Percentiles rank a stretch among this genome's conserved stretches.
Evolutionary conservation across 495 filamentous ascomycete genomes (phyloP).

Genomic region (Diplogelasinospora grovesii): DNA sequence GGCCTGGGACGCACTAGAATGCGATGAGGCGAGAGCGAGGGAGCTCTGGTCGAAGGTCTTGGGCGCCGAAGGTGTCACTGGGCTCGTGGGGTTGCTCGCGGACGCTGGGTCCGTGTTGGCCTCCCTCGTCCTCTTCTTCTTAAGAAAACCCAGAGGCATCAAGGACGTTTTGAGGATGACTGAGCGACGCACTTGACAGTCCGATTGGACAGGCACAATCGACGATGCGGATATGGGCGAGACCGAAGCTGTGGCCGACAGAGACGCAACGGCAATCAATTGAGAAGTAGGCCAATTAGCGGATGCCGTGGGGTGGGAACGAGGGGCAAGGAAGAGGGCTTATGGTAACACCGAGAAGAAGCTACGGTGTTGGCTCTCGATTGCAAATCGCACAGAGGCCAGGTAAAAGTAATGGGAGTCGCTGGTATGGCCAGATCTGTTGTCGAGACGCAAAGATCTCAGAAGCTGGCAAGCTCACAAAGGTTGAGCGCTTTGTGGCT

Average conservation of each 20-base stretch:
- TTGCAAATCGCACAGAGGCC: no score
- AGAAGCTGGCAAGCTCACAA: no score
- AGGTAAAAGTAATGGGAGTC: no score
- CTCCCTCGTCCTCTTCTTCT: conserved; percentile 95
- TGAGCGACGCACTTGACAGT: conserved; percentile 11
- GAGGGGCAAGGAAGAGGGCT: no score
- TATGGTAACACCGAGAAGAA: no score
- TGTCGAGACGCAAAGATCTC: no score
- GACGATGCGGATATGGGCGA: conserved; percentile 1
- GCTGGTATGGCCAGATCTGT: no score
- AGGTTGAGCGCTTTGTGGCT: no score
- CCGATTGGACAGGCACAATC: conserved; percentile 17
- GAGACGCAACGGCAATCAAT: conserved; percentile 21
- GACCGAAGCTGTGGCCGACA: conserved; percentile 11
- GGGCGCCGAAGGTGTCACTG: conserved; percentile 45
- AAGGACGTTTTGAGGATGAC: conserved; percentile 18
- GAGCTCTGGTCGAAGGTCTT: conserved; percentile 37
- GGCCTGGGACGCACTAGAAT: conserved; percentile 20
- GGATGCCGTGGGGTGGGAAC: conserved; percentile 9
- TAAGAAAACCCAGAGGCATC: conserved; percentile 86
- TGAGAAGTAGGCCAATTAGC: conserved; percentile 18
- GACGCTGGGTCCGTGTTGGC: conserved; percentile 49
- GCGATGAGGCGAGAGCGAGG: conserved; percentile 15
- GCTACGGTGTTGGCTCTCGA: no score
- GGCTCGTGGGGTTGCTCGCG: conserved; percentile 56